Evolutionary conservation across 2,329 filamentous ascomycete genomes (phyloP).

Genomic region (Penicillium sp.): DNA sequence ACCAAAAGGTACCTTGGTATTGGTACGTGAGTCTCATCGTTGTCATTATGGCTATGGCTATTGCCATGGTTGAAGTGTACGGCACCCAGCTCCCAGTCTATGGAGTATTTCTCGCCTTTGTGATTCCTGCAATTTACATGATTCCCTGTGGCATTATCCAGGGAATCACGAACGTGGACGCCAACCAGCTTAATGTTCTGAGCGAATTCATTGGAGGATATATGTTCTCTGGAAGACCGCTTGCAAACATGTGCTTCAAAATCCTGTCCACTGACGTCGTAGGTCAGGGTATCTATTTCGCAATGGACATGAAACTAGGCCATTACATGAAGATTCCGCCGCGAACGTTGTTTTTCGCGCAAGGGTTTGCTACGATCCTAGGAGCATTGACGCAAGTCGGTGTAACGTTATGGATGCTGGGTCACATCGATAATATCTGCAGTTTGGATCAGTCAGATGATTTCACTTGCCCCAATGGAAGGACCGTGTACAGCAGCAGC

Average conservation of each 20-base stretch:
- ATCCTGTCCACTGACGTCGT: slow-evolving; percentile 41
- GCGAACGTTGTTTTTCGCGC: slow-evolving; percentile 46
- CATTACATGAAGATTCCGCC: slow-evolving; percentile 52
- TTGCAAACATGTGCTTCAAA: slow-evolving; percentile 47
- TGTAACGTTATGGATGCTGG: slow-evolving; percentile 36
- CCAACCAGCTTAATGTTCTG: slow-evolving; percentile 43
- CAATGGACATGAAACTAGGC: slow-evolving; percentile 50
- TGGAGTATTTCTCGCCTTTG: slow-evolving; percentile 39
- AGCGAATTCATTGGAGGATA: slow-evolving; percentile 45
- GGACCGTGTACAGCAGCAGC: slow-evolving; percentile 48
- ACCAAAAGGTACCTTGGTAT: slow-evolving; percentile 39
- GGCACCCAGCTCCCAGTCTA: slow-evolving; percentile 42
- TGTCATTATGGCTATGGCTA: slow-evolving; percentile 25
- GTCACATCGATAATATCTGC: slow-evolving; percentile 43
- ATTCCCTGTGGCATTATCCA: slow-evolving; percentile 44
- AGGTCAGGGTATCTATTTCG: slow-evolving; percentile 46
- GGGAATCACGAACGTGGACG: slow-evolving; percentile 42
- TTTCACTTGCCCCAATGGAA: slow-evolving; percentile 48
- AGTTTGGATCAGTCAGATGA: slow-evolving; percentile 38
- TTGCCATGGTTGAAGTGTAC: slow-evolving; percentile 39
- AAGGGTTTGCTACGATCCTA: slow-evolving; percentile 47
- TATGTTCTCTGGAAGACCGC: slow-evolving; percentile 41
- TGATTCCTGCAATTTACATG: slow-evolving; percentile 42
- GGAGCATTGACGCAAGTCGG: slow-evolving; percentile 43
- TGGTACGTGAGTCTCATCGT: slow-evolving; percentile 41